Evolutionary conservation across 129 eudicot genomes (phyloP), one percentile per base, ranked within the genome.

Genomic region (Heracleum sosnowskyi): DNA sequence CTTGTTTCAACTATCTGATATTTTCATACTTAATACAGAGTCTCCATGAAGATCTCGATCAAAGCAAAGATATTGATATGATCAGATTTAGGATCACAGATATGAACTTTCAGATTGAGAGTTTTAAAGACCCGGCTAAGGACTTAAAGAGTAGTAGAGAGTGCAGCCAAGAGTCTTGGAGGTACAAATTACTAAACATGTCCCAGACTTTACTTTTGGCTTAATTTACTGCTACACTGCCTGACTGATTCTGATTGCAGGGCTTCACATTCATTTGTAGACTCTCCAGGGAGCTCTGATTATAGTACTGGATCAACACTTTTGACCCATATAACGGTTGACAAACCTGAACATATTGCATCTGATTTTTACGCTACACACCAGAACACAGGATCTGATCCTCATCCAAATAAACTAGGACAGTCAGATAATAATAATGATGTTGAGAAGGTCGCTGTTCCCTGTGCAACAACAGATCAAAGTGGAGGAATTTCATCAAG

Each of bases 251-350:
- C 29, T 74, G 69, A 60, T 33, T 89, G 84, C 96, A 95, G 99
- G 89, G 88, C 86, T 69, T 87, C 91, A 46, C 94, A 87, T 75
- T 46, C 87, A 60, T 90, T 86, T 80, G 90, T 83, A 73, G 85
- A 86, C 41, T 92, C 99, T 44, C 93, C 96, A 39, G 87, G 87
- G 76, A 90, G 96, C 87, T 95, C 99, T 0, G 99, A 95, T 49
- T 92, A 88, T 77, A 95, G 99, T 79, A 86, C 92, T 55, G 99
- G 97, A 82, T 95, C 99, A 78, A 90, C 90, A 73, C 73, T 74
- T 78, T 79, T 86, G 45, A 77, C 88, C 44, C 86, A 85, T 81
- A 76, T 69, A 72, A 74, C 80, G 36, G 77, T 80, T 76, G 87
- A 84, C 34, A 89, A 49, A 46, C 34, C 79, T 28, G 96, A 90